Base-by-base conservation (phyloP, 306 rosid species). In the Amphicarpaea edgeworthii region DNA sequence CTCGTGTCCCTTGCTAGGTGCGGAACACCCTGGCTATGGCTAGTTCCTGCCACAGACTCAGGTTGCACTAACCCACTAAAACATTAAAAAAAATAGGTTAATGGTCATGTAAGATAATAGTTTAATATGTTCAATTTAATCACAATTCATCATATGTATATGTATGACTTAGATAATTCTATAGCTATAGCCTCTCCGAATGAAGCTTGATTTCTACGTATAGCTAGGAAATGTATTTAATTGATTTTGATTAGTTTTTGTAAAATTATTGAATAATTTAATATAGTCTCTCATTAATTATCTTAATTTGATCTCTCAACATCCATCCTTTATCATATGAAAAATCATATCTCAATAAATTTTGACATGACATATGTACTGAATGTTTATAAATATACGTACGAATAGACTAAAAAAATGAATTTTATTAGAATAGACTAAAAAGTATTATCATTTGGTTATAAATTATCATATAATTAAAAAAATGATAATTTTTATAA, bases 1-100 rank as follows among this genome's bases (percentile, higher is more conserved):
- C 78, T 83, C 38, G 72, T 88, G 92, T 83, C 86, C 70, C 83
- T 72, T 50, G 72, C 19, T 53, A 19, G 82, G 71, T 80, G 43
- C 58, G 55, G 77, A 76, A 68, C 85, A 53, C 70, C 81, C 70
- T 64, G 70, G 70, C 49, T 17, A 64, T 71, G 72, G 61, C 51
- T 71, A 79, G 63, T 42, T 28, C 32, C 30, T 21, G 14, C 42
- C 24, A 47, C n/a, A 2, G 20, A 57, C 38, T 23, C 24, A 30
- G 34, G 42, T 62, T 54, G 37, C 14, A 30, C 68, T 37, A 16
- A 24, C 41, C 24, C 14, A 30, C 68, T 37, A 16, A 24, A n/a
- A n/a, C n/a, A n/a, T n/a, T n/a, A n/a, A n/a, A n/a, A n/a, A n/a
- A n/a, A n/a, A n/a, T n/a, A n/a, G n/a, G 12, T 59, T 1, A 7